A percentile compares a stretch with the other conserved stretches of the same genome.
Conservation (phyloP, 306 rosid genomes). For the Dicorynia guianensis region DNA sequence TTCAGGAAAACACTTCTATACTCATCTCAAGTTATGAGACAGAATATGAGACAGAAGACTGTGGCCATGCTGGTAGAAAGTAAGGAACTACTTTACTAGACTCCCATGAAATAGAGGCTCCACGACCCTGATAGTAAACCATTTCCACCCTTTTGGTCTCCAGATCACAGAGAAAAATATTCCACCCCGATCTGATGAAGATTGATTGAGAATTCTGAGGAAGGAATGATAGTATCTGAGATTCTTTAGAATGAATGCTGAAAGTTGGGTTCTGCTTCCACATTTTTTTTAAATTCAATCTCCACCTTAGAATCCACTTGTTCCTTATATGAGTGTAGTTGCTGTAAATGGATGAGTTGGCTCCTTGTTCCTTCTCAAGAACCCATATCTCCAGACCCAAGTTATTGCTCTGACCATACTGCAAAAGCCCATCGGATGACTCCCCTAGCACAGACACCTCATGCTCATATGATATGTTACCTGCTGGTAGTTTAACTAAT, state of each 20-base stretch:
- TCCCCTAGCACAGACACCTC: conserved; percentile 79
- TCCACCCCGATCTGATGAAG: conserved; percentile 64
- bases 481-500: conserved; percentile 62
- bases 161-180: conserved; percentile 57
- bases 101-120: conserved; percentile 67
- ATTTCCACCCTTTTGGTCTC: conserved; percentile 52
- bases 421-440: conserved; percentile 75
- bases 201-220: conserved; percentile 61
- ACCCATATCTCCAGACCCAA: conserved; percentile 79
- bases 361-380: conserved; percentile 55
- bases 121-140: conserved; percentile 62
- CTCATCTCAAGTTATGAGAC: too few relatives aligned
- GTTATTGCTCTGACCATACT: conserved; percentile 76
- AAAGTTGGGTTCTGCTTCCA: conserved; percentile 67
- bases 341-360: conserved; percentile 37
- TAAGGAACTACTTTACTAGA: conserved; percentile 70
- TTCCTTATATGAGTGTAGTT: conserved; percentile 39
- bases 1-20: background rate
- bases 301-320: conserved; percentile 63
- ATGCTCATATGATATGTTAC: conserved; percentile 59
- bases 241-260: conserved; percentile 56
- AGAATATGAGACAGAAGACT: too few relatives aligned
- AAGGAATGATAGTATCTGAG: conserved; percentile 69
- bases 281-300: conserved; percentile 53
- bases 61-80: conserved; percentile 76